Evolutionary conservation across 2,329 filamentous ascomycete species (phyloP).

Genomic region (Xylaria sp.): DNA sequence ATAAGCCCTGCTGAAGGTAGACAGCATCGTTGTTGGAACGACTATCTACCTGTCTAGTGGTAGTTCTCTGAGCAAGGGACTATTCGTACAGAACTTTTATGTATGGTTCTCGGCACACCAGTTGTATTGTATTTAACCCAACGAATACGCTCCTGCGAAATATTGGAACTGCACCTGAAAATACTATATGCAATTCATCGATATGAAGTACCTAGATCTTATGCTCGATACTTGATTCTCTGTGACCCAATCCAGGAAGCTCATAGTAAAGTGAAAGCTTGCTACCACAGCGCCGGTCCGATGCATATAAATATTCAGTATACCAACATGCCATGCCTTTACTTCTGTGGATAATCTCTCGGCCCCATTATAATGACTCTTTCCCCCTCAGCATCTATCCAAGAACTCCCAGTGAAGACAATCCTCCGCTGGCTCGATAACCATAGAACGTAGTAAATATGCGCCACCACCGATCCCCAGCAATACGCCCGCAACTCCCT

Average conservation of each 20-base stretch:
- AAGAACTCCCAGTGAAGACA: conserved; percentile 66
- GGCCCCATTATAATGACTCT: conserved; percentile 58
- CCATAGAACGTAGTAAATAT: conserved; percentile 80
- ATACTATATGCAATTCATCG: neutral
- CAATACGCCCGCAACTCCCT: conserved; percentile 73
- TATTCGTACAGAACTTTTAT: conserved; percentile 20
- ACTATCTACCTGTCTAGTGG: conserved; percentile 14
- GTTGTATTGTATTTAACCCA: conserved; percentile 18
- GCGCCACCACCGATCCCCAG: conserved; percentile 77
- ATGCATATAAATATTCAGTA: conserved; percentile 9
- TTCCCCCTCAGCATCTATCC: conserved; percentile 72
- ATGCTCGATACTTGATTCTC: neutral
- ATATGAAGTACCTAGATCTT: neutral
- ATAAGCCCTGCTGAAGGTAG: neutral
- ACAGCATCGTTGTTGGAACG: neutral
- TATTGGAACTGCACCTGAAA: neutral
- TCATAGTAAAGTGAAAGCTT: conserved; percentile 1
- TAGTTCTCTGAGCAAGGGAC: conserved; percentile 13
- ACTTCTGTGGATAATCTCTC: conserved; percentile 33
- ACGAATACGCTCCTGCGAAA: neutral
- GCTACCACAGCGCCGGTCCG: neutral
- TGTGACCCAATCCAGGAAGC: neutral
- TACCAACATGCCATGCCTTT: neutral
- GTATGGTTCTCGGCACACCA: conserved; percentile 7
- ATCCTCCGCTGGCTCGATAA: conserved; percentile 74